Conservation (phyloP, 305 asterid species). For the Solanum hybrid region DNA sequence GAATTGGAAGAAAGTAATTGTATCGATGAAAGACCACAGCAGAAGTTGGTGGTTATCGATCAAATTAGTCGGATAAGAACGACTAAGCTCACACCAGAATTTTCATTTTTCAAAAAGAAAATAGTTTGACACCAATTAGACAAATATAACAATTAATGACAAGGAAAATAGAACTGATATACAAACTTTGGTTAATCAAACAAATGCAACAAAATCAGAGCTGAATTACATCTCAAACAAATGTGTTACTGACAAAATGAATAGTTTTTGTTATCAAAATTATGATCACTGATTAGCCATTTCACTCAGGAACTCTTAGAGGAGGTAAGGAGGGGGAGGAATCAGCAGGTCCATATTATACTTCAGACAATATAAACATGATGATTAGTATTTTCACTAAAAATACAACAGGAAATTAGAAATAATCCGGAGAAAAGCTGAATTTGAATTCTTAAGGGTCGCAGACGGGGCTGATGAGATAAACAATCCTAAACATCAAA, state of each 20-base stretch:
- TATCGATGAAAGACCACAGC: not conserved
- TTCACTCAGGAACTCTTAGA: not conserved
- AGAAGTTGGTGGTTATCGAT: not conserved
- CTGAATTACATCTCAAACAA: not conserved
- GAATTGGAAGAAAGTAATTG: not conserved
- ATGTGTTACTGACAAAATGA: not conserved
- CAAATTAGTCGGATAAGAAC: not conserved
- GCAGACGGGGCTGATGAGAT: not conserved
- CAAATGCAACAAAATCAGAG: not conserved
- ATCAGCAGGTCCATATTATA: not conserved
- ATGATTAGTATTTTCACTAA: not conserved
- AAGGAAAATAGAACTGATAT: not conserved
- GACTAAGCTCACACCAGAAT: not conserved
- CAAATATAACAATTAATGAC: not conserved
- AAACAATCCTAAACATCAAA: not conserved
- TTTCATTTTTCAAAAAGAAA: not conserved
- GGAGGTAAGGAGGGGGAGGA: not conserved
- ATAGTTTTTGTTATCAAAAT: not conserved
- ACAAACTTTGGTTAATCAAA: not conserved
- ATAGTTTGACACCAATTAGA: not conserved
- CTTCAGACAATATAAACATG: not conserved
- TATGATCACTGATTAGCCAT: not conserved
- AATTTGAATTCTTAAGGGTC: not conserved
- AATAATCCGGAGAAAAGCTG: not conserved
- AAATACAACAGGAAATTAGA: not conserved